Percentiles rank a stretch among this genome's conserved stretches.
These are phyloP conservation scores for Metarhizium rileyi DNA, from an alignment of 2,329 filamentous ascomycete genomes.

Conservation along the genomic window DNA sequence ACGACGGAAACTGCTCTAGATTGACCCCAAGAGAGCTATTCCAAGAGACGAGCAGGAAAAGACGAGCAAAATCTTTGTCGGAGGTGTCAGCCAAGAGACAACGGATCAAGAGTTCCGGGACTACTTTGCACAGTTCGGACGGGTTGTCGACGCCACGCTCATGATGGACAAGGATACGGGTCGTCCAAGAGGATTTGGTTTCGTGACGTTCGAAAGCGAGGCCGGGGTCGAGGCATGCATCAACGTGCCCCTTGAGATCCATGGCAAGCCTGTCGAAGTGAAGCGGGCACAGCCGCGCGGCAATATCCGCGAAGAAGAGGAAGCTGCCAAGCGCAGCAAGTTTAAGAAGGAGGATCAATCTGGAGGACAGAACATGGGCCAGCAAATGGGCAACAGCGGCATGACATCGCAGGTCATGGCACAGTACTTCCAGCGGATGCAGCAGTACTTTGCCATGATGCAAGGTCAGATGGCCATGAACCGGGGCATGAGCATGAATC, in stretches of 20 bases:
- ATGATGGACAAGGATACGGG: slow-evolving; percentile 99
- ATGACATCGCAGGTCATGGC: slow-evolving; percentile 98
- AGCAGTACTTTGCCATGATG: slow-evolving; percentile 93
- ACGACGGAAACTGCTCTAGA: slow-evolving; percentile 46
- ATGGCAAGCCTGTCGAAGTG: slow-evolving; percentile 93
- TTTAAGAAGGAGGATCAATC: slow-evolving; percentile 44
- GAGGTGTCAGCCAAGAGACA: slow-evolving; percentile 93
- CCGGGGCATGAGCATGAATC: slow-evolving; percentile 62
- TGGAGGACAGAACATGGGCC: slow-evolving; percentile 23
- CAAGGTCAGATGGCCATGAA: slow-evolving; percentile 87
- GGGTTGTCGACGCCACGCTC: slow-evolving; percentile 91
- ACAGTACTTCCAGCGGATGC: slow-evolving; percentile 97
- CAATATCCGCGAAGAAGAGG: slow-evolving; percentile 86
- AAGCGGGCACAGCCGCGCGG: slow-evolving; percentile 95
- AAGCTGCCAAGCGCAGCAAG: slow-evolving; percentile 52
- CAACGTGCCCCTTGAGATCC: slow-evolving; percentile 75
- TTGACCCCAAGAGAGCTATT: slow-evolving; percentile 95
- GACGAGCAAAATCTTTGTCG: slow-evolving; percentile 97
- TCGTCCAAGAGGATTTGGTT: slow-evolving; percentile 91
- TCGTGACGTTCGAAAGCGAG: slow-evolving; percentile 96
- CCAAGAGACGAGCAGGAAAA: slow-evolving; percentile 96
- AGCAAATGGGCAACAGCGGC: slow-evolving; percentile 41
- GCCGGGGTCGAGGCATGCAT: slow-evolving; percentile 89
- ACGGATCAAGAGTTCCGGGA: slow-evolving; percentile 93
- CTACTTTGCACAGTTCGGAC: slow-evolving; percentile 93